phyloP scores from a whole-genome alignment of 192 early-diverging fungal genomes.

The Entrophospora sp. region DNA sequence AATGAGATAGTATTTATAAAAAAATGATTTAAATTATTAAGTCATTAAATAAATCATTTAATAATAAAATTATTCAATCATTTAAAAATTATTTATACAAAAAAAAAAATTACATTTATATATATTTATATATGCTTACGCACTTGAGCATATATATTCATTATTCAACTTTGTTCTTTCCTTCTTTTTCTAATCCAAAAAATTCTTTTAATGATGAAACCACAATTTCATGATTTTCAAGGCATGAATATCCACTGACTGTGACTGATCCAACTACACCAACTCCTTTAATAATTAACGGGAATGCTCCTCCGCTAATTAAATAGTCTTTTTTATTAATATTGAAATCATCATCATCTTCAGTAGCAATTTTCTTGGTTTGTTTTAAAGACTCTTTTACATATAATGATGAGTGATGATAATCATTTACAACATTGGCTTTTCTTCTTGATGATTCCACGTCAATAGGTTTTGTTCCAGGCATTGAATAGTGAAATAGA shows the following conservation, averaged over 20 bases:
- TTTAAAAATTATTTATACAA: too few relatives aligned
- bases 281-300: slow-evolving; percentile 39
- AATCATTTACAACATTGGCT: slow-evolving; percentile 35
- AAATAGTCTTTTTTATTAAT: slow-evolving; percentile 41
- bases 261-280: slow-evolving; percentile 45
- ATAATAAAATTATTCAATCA: too few relatives aligned
- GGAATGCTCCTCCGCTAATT: slow-evolving; percentile 44
- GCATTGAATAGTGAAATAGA: slow-evolving; percentile 47
- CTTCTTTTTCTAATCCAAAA: slow-evolving; percentile 20
- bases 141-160: too few relatives aligned
- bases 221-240: slow-evolving; percentile 28
- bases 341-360: slow-evolving; percentile 13
- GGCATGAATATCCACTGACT: slow-evolving; percentile 37
- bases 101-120: too few relatives aligned
- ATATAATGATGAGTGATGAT: slow-evolving; percentile 43
- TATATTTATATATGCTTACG: too few relatives aligned
- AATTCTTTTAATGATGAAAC: slow-evolving; percentile 15
- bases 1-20: too few relatives aligned
- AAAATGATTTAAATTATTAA: too few relatives aligned
- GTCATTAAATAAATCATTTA: too few relatives aligned
- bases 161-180: slow-evolving; percentile 21
- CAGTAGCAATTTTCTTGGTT: slow-evolving; percentile 22
- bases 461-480: slow-evolving; percentile 26
- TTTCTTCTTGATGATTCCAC: slow-evolving; percentile 18
- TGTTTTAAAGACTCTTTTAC: slow-evolving; percentile 25